Evolutionary conservation across 176 grass and related monocot species (phyloP), one percentile per base, ranked within the genome.

Genomic region (Phyllostachys edulis): DNA sequence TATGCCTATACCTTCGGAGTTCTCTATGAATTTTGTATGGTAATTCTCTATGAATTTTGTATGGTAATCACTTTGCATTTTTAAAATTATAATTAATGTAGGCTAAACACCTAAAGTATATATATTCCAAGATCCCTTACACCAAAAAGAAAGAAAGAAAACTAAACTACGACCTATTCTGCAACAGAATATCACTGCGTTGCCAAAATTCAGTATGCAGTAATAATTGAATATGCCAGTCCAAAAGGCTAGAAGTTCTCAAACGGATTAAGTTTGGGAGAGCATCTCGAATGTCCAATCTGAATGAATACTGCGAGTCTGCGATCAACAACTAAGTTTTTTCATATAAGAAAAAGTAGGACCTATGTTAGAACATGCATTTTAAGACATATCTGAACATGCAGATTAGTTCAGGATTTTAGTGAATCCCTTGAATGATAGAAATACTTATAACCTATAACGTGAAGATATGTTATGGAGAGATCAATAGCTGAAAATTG

Each of bases 11-110:
- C 37, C 23, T 63, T 52, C 29, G 6, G 17, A 82, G 57, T 73
- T 24, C 9, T 34, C 21, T 64, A 39, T 49, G 42, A 26, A 83
- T 13, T 24, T 74, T 9, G n/a, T 3, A 83, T 63, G 27, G 13
- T 61, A 73, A 83, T 73, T 24, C 9, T 34, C 21, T 64, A 39
- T 49, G 42, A 26, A 83, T 13, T 24, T 74, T 9, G n/a, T 3
- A 83, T 63, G 27, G 13, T 61, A 73, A 83, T 73, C 56, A 82
- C 54, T 82, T 39, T 10, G 14, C 17, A 63, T 83, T 64, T 83
- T 34, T 37, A 1, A 63, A 63, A 21, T 60, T 50, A 83, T 73
- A 26, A 9, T 51, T 40, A 65, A 54, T 15, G 23, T 44, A 64
- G 44, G 44, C 47, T 29, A 62, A 26, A 20, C 57, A 73, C 9